Evolutionary conservation across 306 rosid genomes (phyloP).

Genomic region (Aeschynomene evenia): DNA sequence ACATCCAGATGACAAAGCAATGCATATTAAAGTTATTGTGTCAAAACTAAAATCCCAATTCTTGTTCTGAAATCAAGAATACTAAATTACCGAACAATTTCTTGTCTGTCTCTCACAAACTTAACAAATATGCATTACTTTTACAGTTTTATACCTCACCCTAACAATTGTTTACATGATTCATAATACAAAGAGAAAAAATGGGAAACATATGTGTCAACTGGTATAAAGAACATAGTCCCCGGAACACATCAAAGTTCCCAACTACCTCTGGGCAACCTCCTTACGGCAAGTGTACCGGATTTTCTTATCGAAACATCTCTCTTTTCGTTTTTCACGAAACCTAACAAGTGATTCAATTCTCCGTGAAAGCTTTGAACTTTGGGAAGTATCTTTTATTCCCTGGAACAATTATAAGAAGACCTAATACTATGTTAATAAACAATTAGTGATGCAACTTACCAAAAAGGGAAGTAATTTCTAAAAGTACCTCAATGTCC

Average conservation of each 20-base stretch:
- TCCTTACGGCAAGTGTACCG: conserved; percentile 74
- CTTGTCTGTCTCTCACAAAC: too few relatives aligned
- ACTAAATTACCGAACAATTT: not conserved
- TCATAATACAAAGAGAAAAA: not conserved
- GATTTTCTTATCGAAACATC: conserved; percentile 78
- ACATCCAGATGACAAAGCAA: not conserved
- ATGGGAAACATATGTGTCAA: not conserved
- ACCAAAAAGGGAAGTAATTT: not conserved
- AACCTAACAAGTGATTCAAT: conserved; percentile 76
- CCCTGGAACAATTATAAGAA: conserved; percentile 39
- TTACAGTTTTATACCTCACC: not conserved
- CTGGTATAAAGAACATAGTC: not conserved
- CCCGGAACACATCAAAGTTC: conserved; percentile 9
- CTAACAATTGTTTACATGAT: conserved; percentile 2
- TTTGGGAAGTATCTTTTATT: conserved; percentile 44
- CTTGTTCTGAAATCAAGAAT: not conserved
- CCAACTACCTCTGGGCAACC: conserved; percentile 67
- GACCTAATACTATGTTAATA: not conserved
- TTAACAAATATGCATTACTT: conserved; percentile 3
- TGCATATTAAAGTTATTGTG: not conserved
- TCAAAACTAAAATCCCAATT: not conserved
- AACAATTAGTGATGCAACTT: not conserved
- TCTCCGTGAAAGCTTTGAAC: conserved; percentile 66
- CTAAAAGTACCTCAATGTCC: conserved; percentile 46
- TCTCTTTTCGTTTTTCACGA: conserved; percentile 76